phyloP scores from a whole-genome alignment of 805 yeast genomes.

The Barnettozyma vustinii region DNA sequence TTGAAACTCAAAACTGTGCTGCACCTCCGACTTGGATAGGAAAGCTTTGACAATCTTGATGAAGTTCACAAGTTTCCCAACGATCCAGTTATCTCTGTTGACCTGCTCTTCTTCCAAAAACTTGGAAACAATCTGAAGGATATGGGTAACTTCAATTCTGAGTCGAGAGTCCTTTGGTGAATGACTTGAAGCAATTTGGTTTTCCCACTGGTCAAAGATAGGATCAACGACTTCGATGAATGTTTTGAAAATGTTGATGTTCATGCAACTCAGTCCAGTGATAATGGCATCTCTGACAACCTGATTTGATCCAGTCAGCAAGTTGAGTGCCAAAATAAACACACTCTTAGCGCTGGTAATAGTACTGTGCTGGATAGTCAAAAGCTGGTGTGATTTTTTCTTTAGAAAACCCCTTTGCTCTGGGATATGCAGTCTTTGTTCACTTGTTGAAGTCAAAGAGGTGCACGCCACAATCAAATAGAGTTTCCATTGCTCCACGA shows the following conservation, averaged over 20 bases:
- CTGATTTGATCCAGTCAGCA: conserved; percentile 63
- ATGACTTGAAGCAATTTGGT: conserved; percentile 34
- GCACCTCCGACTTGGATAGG: conserved; percentile 51
- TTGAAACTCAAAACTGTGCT: conserved; percentile 66
- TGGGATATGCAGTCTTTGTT: conserved; percentile 72
- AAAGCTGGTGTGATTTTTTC: conserved; percentile 72
- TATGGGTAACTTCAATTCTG: conserved; percentile 73
- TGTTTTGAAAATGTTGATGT: conserved; percentile 81
- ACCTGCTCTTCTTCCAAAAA: conserved; percentile 48
- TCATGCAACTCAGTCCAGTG: conserved; percentile 83
- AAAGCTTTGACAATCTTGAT: conserved; percentile 59
- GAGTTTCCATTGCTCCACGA: conserved; percentile 84
- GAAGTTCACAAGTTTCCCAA: conserved; percentile 56
- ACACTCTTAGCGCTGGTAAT: conserved; percentile 90
- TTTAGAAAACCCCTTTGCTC: conserved; percentile 52
- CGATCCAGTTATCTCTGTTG: conserved; percentile 61
- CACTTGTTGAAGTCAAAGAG: conserved; percentile 83
- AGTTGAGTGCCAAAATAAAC: conserved; percentile 81
- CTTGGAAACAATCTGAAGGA: conserved; percentile 63
- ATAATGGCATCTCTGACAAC: conserved; percentile 80
- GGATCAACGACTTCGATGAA: conserved; percentile 71
- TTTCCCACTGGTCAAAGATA: conserved; percentile 50
- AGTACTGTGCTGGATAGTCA: conserved; percentile 82
- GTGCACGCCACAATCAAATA: conserved; percentile 89
- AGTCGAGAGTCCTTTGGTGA: conserved; percentile 38